Conservation (phyloP, 2,329 filamentous ascomycete genomes). For the Metarhizium anisopliae region DNA sequence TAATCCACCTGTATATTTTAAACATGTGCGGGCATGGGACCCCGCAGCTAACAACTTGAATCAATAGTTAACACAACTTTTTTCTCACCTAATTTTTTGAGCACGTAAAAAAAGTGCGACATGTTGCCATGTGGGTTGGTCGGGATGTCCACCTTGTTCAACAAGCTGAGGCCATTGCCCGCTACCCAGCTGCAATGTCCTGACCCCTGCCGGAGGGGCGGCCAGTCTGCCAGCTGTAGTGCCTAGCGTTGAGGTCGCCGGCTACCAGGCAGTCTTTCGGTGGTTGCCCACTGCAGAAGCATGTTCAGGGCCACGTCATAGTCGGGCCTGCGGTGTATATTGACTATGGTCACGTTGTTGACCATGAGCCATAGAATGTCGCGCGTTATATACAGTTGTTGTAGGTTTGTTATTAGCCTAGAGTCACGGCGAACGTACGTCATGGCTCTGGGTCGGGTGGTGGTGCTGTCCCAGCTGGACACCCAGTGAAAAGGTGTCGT, state of each 20-base stretch:
- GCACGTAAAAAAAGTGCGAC: too few species aligned
- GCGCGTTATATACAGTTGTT: constrained; percentile 4
- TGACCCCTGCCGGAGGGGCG: constrained; percentile 4
- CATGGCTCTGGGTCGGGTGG: constrained; percentile 10
- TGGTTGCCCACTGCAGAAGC: constrained; percentile 6
- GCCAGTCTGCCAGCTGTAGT: constrained; percentile 10
- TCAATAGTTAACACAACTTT: too few species aligned
- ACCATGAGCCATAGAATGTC: constrained; percentile 10
- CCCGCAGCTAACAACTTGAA: too few species aligned
- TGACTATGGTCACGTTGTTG: constrained; percentile 9
- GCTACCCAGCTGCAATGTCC: constrained; percentile 9
- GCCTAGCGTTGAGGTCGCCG: constrained; percentile 12
- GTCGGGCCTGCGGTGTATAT: constrained; percentile 10
- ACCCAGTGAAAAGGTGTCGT: neutral
- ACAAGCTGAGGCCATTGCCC: constrained; percentile 7
- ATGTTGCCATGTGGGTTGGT: constrained; percentile 12
- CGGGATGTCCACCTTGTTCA: constrained; percentile 9
- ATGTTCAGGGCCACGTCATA: constrained; percentile 7
- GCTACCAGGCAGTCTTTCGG: constrained; percentile 9
- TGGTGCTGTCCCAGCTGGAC: too few species aligned
- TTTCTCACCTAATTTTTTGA: too few species aligned
- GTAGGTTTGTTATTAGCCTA: constrained; percentile 7
- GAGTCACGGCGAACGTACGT: constrained; percentile 9
- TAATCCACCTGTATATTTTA: too few species aligned
- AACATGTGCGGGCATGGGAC: too few species aligned